These are phyloP conservation scores for Trichosphaerium sp. DNA, from an alignment of 78 protist genomes.

Conservation along the genomic window DNA sequence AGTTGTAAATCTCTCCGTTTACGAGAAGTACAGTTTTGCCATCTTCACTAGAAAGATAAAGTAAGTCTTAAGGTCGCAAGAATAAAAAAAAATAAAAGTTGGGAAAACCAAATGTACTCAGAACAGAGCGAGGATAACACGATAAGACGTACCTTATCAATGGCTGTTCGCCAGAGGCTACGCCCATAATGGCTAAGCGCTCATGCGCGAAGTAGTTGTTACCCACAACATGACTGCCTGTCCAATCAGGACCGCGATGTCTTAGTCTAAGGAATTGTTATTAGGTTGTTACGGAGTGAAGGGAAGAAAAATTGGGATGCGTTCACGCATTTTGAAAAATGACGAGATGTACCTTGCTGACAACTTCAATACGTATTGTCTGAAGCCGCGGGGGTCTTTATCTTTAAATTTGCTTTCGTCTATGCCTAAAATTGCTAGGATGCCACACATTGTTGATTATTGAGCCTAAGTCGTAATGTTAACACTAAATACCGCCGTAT, in stretches of 20 bases:
- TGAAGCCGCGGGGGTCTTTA: slow-evolving; percentile 11
- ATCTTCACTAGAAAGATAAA: not conserved
- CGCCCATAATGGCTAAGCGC: slow-evolving; percentile 70
- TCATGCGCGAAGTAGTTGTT: slow-evolving; percentile 52
- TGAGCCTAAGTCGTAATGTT: too few species aligned
- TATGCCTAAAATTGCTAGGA: slow-evolving; percentile 45
- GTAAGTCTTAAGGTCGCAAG: not conserved
- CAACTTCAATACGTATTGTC: slow-evolving; percentile 27
- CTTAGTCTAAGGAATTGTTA: slow-evolving; percentile 30
- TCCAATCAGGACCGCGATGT: slow-evolving; percentile 87
- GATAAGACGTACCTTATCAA: too few species aligned
- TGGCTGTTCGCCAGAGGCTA: slow-evolving; percentile 72
- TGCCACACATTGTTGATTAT: slow-evolving; percentile 61
- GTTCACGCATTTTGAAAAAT: not conserved
- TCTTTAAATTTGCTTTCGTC: too few species aligned
- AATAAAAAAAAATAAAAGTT: too few species aligned
- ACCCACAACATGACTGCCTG: slow-evolving; percentile 34
- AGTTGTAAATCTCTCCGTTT: slow-evolving; percentile 89
- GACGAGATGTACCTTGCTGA: slow-evolving; percentile 5
- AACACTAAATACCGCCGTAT: too few species aligned
- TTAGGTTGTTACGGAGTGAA: not conserved
- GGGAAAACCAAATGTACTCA: not conserved
- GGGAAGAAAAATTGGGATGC: not conserved
- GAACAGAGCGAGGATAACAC: not conserved
- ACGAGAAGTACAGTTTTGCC: slow-evolving; percentile 37